These are phyloP conservation scores for Colletotrichum sp. DNA, from an alignment of 2,329 filamentous ascomycete species.

Conservation along the genomic window DNA sequence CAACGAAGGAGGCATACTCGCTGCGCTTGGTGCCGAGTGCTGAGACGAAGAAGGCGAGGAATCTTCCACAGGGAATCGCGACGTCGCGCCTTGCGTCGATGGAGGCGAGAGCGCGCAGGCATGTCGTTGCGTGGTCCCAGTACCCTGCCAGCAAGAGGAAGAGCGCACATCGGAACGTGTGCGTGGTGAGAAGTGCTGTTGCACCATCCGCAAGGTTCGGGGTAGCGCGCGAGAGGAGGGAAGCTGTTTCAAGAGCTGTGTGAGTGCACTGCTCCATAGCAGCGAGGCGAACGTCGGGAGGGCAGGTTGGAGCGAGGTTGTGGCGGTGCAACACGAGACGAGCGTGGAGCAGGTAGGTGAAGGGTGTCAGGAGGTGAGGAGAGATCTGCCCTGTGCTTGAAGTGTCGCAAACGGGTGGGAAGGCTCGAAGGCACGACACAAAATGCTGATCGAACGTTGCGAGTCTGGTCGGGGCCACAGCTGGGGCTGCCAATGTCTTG, in stretches of 20 bases:
- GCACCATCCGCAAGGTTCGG: constrained; percentile 68
- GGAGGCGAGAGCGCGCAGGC: constrained; percentile 72
- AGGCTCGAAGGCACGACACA: constrained; percentile 72
- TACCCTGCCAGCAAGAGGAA: constrained; percentile 79
- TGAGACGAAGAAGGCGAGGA: constrained; percentile 81
- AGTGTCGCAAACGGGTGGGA: constrained; percentile 77
- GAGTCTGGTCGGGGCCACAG: constrained; percentile 70
- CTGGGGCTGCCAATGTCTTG: constrained; percentile 70
- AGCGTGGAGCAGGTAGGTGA: constrained; percentile 80
- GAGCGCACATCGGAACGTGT: constrained; percentile 86
- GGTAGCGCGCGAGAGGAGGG: constrained; percentile 71
- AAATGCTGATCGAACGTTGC: constrained; percentile 86
- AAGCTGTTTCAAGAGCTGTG: constrained; percentile 79
- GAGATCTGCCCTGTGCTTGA: constrained; percentile 72
- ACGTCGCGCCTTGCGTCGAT: constrained; percentile 76
- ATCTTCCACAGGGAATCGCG: constrained; percentile 80
- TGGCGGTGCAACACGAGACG: constrained; percentile 88
- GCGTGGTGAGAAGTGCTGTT: constrained; percentile 77
- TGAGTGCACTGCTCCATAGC: constrained; percentile 80
- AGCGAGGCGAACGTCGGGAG: constrained; percentile 66
- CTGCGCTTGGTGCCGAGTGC: constrained; percentile 62
- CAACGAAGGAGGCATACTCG: constrained; percentile 44
- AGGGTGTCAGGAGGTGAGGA: constrained; percentile 74
- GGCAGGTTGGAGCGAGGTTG: constrained; percentile 78
- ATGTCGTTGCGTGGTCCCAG: constrained; percentile 73